These are phyloP conservation scores for Cryptococcus sp. DNA, from an alignment of 1,284 basidiomycete genomes.

Conservation along the genomic window DNA sequence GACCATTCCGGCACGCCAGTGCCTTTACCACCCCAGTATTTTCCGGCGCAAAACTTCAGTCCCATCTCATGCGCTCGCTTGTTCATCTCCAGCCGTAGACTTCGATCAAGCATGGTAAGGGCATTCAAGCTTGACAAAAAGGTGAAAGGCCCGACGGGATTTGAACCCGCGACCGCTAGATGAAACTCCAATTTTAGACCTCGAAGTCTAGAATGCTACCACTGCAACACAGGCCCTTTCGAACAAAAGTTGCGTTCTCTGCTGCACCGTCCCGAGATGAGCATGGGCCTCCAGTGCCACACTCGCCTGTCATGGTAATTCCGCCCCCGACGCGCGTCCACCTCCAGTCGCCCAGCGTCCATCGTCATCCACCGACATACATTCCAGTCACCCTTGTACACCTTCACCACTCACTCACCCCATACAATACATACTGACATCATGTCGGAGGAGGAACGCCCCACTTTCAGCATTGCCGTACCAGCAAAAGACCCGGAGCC, in stretches of 20 bases:
- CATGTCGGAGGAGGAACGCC: slow-evolving; percentile 32
- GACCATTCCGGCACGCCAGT: not conserved
- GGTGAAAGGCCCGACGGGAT: slow-evolving; percentile 18
- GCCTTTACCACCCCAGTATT: not conserved
- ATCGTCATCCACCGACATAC: not conserved
- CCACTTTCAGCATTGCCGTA: slow-evolving; percentile 46
- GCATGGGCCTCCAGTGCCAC: not conserved
- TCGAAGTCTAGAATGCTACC: slow-evolving; percentile 27
- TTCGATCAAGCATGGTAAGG: no score
- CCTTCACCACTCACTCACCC: not conserved
- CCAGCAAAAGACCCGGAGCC: slow-evolving; percentile 51
- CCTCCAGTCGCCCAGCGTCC: not conserved
- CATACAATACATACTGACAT: not conserved
- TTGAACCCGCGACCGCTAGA: slow-evolving; percentile 26
- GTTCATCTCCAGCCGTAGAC: no score
- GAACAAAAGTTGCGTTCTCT: not conserved
- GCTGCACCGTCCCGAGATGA: not conserved
- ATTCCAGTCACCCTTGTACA: not conserved
- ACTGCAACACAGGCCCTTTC: slow-evolving; percentile 23
- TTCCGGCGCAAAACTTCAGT: not conserved
- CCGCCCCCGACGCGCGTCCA: not conserved
- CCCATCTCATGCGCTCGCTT: no score
- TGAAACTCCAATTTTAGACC: slow-evolving; percentile 20
- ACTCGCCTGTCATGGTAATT: not conserved
- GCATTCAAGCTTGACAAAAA: no score